Base-by-base conservation (phyloP, 2,329 filamentous ascomycete genomes). In the Colletotrichum endophyticum region DNA sequence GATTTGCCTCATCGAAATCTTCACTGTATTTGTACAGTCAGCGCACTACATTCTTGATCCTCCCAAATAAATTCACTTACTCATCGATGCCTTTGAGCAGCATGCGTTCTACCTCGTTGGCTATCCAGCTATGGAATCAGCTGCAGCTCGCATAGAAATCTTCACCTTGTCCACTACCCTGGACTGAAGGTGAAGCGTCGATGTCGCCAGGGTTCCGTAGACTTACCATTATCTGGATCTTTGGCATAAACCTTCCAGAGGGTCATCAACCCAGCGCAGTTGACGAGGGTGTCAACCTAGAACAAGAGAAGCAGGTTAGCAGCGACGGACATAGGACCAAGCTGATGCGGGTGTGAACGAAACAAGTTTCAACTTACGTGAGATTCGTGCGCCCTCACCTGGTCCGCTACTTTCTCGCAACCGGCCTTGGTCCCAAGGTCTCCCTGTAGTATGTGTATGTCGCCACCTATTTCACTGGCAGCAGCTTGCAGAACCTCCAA, bases 401-500 rank as follows among this genome's bases (percentile, higher is more conserved):
- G 73, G 19, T 79, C 77, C 25, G 79, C 78, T 28, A 82, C 78
- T 49, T 78, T 68, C 57, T 79, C 70, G 73, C 81, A 81, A n/a
- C 80, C 80, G 1, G 63, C 76, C 64, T 81, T 79, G 6, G 79
- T 78, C 66, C 78, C 78, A 13, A 81, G 79, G 49, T 82, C 81
- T 28, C 81, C 81, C 56, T 81, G 80, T 22, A 83, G 78, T 13
- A 77, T 78, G 66, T 79, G 79, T 36, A 79, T 73, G 27, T 80
- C 76, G 13, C 79, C 78, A 12, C 77, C 77, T 49, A 79, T 81
- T 36, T 80, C 69, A 25, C 77, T 63, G 13, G 78, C 80, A 22
- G 83, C 84, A 32, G 79, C 83, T 39, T 88, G 83, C 62, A 89
- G 82, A 57, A 84, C 83, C 15, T 87, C 86, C n/a, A 84, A 79